Percentiles rank a stretch among this genome's conserved stretches.
phyloP scores from a whole-genome alignment of 2,329 filamentous ascomycete species.

The Achaetomium macrosporum region DNA sequence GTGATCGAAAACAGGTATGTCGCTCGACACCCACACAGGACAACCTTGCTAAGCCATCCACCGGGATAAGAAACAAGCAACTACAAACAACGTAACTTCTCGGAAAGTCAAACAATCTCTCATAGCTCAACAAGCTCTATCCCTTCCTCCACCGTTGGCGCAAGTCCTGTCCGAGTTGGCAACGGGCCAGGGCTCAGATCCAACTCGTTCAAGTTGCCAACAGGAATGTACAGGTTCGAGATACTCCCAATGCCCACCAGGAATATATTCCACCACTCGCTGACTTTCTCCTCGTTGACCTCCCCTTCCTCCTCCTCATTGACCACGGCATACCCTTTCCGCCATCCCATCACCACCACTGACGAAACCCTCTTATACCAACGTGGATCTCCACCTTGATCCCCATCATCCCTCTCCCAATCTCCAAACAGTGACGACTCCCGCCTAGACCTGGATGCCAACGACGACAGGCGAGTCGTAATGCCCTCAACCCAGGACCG shows the following conservation, averaged over 20 bases:
- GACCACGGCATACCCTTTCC: neutral
- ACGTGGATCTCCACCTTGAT: neutral
- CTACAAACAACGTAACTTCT: too few species aligned
- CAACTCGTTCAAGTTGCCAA: conserved; percentile 15
- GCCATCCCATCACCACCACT: neutral
- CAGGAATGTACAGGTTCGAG: conserved; percentile 15
- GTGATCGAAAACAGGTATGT: neutral
- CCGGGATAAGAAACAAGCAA: too few species aligned
- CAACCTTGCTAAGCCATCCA: too few species aligned
- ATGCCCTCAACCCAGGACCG: neutral
- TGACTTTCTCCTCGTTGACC: neutral
- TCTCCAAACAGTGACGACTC: neutral
- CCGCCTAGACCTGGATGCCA: neutral
- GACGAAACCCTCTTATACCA: neutral
- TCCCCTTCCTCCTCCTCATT: neutral
- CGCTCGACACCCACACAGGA: neutral
- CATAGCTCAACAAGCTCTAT: neutral
- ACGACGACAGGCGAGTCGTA: neutral
- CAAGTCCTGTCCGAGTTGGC: neutral
- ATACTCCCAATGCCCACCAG: conserved; percentile 12
- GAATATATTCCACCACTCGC: conserved; percentile 1
- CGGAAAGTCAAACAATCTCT: neutral
- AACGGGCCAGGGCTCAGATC: conserved; percentile 3
- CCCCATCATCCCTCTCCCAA: neutral
- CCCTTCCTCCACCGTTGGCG: neutral